Evolutionary conservation across 2,329 filamentous ascomycete genomes (phyloP), one percentile per base, ranked within the genome.

Genomic region (Colletotrichum spaethianum): DNA sequence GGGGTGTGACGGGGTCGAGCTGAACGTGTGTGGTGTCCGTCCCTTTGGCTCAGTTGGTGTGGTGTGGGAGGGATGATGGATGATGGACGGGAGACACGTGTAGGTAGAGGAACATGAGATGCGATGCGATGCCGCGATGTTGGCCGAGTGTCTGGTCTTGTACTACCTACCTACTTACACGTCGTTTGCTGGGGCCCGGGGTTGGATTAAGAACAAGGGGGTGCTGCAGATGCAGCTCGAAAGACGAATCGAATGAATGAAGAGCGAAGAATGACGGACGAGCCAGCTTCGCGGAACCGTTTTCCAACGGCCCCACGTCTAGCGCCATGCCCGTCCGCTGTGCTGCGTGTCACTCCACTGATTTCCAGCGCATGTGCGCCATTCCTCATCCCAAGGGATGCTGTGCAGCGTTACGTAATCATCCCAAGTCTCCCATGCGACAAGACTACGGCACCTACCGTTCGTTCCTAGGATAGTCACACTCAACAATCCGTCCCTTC

Each of bases 331-430:
- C 33, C 23, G 31, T 33, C 28, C 40, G 12, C 23, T 53, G 48
- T n/a, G 46, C 50, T 65, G 50, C 60, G 33, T 53, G 52, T 33
- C 50, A 44, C 64, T 55, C 46, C 56, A 67, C 57, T 55, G 36
- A 52, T 20, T 56, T 60, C 55, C 48, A 23, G 63, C 63, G 31
- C 52, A 52, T 62, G 48, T 46, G 38, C 38, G 38, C 63, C 26
- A 33, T 50, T 46, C 31, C 50, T n/a, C 38, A 16, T 26, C 48
- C 4, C 4, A 33, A 20, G 36, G 26, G 18, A 50, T 33, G 44
- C 28, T 20, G 60, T 26, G 18, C 9, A 23, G 28, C 28, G 48
- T 71, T 67, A 68, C 57, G 52, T 71, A 67, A 71, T 26, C 68
- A n/a, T 36, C 3, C 18, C 18, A 18, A 26, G 28, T 28, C 33